Evolutionary conservation across 2,329 filamentous ascomycete genomes (phyloP).

Genomic region (Colletotrichum abscissum): DNA sequence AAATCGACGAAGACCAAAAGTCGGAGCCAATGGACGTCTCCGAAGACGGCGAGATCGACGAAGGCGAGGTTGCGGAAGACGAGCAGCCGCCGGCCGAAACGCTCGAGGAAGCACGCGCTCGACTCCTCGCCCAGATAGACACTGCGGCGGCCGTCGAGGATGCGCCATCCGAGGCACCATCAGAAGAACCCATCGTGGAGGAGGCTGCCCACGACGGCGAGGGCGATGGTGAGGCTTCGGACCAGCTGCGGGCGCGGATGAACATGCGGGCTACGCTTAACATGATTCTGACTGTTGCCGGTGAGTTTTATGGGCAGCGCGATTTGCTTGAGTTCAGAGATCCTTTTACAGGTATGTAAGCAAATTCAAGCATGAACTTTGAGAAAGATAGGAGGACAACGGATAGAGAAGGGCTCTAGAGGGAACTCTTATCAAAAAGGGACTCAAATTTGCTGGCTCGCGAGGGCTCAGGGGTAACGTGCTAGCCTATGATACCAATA

Average conservation of each 20-base stretch:
- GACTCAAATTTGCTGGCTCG: conserved; percentile 15
- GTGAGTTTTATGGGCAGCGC: conserved; percentile 89
- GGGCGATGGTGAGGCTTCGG: conserved; percentile 35
- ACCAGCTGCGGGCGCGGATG: conserved; percentile 50
- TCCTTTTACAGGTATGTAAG: conserved; percentile 62
- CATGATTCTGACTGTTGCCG: conserved; percentile 90
- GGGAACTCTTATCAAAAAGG: not conserved
- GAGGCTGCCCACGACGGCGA: not conserved
- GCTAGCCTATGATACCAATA: conserved; percentile 28
- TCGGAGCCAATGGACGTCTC: conserved; percentile 57
- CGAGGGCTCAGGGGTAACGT: not conserved
- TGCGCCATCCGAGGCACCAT: conserved; percentile 40
- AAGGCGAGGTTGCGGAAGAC: conserved; percentile 47
- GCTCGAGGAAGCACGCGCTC: conserved; percentile 60
- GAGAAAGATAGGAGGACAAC: not conserved
- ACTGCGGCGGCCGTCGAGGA: conserved; percentile 36
- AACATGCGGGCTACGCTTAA: conserved; percentile 81
- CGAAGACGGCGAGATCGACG: conserved; percentile 49
- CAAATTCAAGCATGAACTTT: conserved; percentile 26
- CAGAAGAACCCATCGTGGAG: conserved; percentile 27
- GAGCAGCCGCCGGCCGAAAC: conserved; percentile 40
- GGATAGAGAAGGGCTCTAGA: not conserved
- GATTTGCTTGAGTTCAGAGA: conserved; percentile 84
- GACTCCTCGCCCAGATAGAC: conserved; percentile 59
- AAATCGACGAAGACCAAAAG: conserved; percentile 35